These are phyloP conservation scores for Lepidium sativum DNA, from an alignment of 345 rosid genomes.

Conservation along the genomic window DNA sequence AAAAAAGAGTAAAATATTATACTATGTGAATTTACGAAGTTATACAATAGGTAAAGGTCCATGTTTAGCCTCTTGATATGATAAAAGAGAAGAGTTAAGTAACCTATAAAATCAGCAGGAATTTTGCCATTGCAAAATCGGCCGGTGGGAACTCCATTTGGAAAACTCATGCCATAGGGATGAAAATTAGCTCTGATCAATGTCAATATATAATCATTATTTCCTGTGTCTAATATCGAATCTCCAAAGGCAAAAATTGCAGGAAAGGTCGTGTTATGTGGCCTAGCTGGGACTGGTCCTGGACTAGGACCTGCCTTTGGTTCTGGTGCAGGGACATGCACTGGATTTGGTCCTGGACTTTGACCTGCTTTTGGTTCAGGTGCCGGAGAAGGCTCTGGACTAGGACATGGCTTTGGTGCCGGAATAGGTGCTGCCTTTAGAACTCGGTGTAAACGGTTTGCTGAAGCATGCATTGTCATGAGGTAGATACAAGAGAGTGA, in stretches of 20 bases:
- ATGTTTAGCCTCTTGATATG: not conserved
- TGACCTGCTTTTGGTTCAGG: not conserved
- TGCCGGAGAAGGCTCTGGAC: not conserved
- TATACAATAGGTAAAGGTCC: not conserved
- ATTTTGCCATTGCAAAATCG: conserved; percentile 46
- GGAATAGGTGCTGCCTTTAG: not conserved
- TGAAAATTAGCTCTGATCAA: conserved; percentile 36
- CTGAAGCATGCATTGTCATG: conserved; percentile 11
- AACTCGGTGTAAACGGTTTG: not conserved
- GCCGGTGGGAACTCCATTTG: conserved; percentile 39
- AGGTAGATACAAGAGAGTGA: not conserved
- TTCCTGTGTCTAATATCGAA: conserved; percentile 53
- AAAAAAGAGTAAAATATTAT: too few relatives aligned
- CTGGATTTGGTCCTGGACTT: not conserved
- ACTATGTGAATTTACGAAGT: not conserved
- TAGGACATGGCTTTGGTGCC: not conserved
- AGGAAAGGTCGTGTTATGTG: conserved; percentile 19
- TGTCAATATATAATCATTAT: conserved; percentile 38
- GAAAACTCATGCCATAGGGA: conserved; percentile 49
- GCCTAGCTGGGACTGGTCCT: not conserved
- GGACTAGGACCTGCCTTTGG: not conserved
- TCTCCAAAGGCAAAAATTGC: conserved; percentile 45
- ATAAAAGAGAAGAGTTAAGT: not conserved
- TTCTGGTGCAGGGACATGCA: not conserved
- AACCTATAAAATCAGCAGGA: conserved; percentile 47